Percentiles rank a stretch among this genome's conserved stretches.
These are phyloP conservation scores for Neofusicoccum umdonicola DNA, from an alignment of 2,329 filamentous ascomycete genomes.

Conservation along the genomic window DNA sequence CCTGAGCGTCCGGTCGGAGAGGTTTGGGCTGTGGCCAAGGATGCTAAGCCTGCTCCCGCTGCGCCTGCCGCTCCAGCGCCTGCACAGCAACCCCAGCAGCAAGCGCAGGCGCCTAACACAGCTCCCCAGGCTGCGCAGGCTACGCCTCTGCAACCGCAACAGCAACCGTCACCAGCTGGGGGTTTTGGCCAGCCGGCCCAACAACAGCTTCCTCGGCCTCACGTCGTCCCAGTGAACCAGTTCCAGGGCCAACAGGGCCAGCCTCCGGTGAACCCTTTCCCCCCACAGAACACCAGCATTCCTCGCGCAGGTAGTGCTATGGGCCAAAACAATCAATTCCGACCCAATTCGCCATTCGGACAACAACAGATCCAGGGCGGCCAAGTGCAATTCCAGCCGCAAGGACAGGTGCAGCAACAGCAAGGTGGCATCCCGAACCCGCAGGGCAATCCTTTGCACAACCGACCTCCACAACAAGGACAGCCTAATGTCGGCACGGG, in stretches of 20 bases:
- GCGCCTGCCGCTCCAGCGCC: slow-evolving; percentile 9
- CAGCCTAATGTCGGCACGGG: slow-evolving; percentile 28
- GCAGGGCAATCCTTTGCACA: slow-evolving; percentile 1
- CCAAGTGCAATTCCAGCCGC: slow-evolving; percentile 16
- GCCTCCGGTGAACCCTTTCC: slow-evolving; percentile 6
- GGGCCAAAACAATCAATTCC: slow-evolving; percentile 11
- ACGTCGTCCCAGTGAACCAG: slow-evolving; percentile 3
- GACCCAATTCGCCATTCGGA: slow-evolving; percentile 25
- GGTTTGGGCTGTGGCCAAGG: slow-evolving; percentile 81
- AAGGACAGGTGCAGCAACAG: slow-evolving; percentile 19
- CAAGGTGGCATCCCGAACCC: slow-evolving; percentile 11
- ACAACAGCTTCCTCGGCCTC: slow-evolving; percentile 3
- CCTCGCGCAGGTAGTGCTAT: slow-evolving; percentile 23
- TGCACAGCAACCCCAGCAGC: slow-evolving; percentile 12
- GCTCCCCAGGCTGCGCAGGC: not conserved
- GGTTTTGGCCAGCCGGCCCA: slow-evolving; percentile 2
- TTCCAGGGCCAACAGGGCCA: slow-evolving; percentile 17
- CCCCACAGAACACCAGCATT: slow-evolving; percentile 15
- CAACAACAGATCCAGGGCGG: slow-evolving; percentile 17
- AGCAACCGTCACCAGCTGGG: not conserved
- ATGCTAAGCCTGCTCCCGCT: slow-evolving; percentile 48
- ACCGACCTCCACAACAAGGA: slow-evolving; percentile 1
- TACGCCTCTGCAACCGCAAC: not conserved
- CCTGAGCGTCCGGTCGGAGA: slow-evolving; percentile 79
- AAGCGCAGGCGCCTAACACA: not conserved